These are phyloP conservation scores for Pisolithus orientalis DNA, from an alignment of 768 basidiomycete species.

Conservation along the genomic window DNA sequence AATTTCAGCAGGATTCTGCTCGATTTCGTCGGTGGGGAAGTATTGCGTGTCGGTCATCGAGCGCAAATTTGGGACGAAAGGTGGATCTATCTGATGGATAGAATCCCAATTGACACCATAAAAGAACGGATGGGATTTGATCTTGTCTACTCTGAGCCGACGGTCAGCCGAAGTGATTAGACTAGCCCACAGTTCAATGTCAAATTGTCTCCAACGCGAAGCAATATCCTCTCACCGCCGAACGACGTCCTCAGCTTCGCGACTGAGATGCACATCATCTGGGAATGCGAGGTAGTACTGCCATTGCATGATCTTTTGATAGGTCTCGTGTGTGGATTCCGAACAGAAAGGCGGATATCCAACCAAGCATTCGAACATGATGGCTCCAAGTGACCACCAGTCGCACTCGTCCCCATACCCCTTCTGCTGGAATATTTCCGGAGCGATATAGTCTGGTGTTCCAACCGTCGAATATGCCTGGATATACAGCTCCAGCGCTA, in stretches of 20 bases:
- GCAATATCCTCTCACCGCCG: slow-evolving; percentile 46
- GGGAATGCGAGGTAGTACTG: slow-evolving; percentile 79
- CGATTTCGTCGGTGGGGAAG: slow-evolving; percentile 92
- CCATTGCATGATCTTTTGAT: slow-evolving; percentile 98
- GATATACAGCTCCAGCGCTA: neutral
- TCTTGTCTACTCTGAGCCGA: slow-evolving; percentile 75
- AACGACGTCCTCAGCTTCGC: slow-evolving; percentile 87
- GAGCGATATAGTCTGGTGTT: slow-evolving; percentile 95
- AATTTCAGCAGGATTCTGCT: slow-evolving; percentile 56
- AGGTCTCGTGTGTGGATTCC: slow-evolving; percentile 94
- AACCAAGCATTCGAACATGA: slow-evolving; percentile 97
- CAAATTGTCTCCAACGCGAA: neutral
- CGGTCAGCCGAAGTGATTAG: slow-evolving; percentile 81
- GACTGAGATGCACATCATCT: slow-evolving; percentile 88
- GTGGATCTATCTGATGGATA: slow-evolving; percentile 86
- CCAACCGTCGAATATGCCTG: slow-evolving; percentile 98
- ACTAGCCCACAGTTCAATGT: slow-evolving; percentile 30
- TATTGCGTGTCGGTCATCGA: slow-evolving; percentile 97
- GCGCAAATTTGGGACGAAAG: slow-evolving; percentile 91
- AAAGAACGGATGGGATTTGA: slow-evolving; percentile 90
- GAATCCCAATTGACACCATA: slow-evolving; percentile 91
- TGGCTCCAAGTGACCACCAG: slow-evolving; percentile 99
- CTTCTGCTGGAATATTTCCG: slow-evolving; percentile 92
- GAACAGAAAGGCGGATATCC: slow-evolving; percentile 97
- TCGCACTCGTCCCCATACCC: slow-evolving; percentile 99